Base-by-base conservation (phyloP, 1,139 yeast genomes). In the Scheffersomyces titani region DNA sequence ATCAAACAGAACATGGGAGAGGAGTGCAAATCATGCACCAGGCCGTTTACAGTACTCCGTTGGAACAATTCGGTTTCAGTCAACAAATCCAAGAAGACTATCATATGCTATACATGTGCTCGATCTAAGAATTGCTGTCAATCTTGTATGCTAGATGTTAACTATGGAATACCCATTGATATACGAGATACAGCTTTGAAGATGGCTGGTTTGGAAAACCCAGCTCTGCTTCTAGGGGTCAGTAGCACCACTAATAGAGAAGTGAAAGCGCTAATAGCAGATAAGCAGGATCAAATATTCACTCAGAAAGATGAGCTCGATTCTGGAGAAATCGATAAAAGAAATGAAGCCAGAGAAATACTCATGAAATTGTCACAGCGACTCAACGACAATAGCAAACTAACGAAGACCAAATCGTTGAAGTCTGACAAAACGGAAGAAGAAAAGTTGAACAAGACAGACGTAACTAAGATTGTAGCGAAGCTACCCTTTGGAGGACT, bases 81-180 rank as follows among this genome's bases (percentile, higher is more conserved):
- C 3, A 70, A 68, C 51, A 74, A 77, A 57, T 67, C 79, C 53
- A 78, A 78, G 58, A 83, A 81, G 63, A 86, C 90, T 5, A 72
- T 82, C 5, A 83, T 92, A 21, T 92, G 99, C 71, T 70, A 76
- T 47, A 86, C 93, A 0, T 94, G 99, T 73, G 88, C 98, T 1
- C 76, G 86, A 50, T 84, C 88, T 52, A 82, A 88, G 61, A 89
- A 90, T 72, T 89, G 97, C 62, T 94, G 99, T 67, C 98, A 94
- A 69, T 75, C 87, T 21, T 94, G 99, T 69, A 83, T 92, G 85
- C 73, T 90, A 50, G 98, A 94, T 73, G 76, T 92, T 53, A 84
- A 88, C 24, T 90, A 87, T 74, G 90, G 92, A 5, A 83, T 94
- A 24, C 93, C 97, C 0, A 70, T 92, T 19, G 86, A 88, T 19